These are phyloP conservation scores for Lecanicillium sp. DNA, from an alignment of 2,329 filamentous ascomycete genomes.

Conservation along the genomic window DNA sequence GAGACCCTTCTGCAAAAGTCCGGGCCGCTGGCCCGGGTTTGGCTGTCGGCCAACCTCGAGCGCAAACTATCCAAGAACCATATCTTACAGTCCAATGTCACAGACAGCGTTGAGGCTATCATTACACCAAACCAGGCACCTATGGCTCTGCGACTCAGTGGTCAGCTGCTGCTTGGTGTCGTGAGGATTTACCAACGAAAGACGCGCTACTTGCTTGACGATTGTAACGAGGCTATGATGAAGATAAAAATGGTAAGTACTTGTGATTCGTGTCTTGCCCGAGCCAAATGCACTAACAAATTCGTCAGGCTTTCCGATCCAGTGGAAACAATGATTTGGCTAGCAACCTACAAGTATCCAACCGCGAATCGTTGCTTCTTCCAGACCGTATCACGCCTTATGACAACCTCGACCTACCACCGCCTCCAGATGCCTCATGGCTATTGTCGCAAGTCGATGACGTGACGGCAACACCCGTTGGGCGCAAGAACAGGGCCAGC, in stretches of 20 bases:
- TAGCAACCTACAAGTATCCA: conserved; percentile 70
- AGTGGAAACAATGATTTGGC: conserved; percentile 93
- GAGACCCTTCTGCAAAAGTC: conserved; percentile 94
- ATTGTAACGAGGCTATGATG: conserved; percentile 94
- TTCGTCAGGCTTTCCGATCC: conserved; percentile 75
- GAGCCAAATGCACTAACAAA: conserved; percentile 22
- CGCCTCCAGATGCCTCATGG: conserved; percentile 82
- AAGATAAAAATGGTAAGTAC: conserved; percentile 91
- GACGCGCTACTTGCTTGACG: conserved; percentile 89
- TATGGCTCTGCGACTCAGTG: conserved; percentile 88
- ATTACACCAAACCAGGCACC: conserved; percentile 89
- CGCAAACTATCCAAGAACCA: conserved; percentile 97
- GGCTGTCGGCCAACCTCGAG: conserved; percentile 96
- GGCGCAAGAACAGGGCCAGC: conserved; percentile 49
- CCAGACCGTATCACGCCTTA: conserved; percentile 91
- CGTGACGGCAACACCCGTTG: conserved; percentile 42
- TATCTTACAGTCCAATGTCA: conserved; percentile 88
- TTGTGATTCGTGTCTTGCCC: background rate
- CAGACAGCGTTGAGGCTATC: conserved; percentile 91
- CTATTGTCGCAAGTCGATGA: conserved; percentile 70
- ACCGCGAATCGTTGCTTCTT: conserved; percentile 78
- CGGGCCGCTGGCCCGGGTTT: conserved; percentile 92
- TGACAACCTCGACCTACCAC: conserved; percentile 68
- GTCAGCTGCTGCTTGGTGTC: conserved; percentile 88
- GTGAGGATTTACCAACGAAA: conserved; percentile 97